Percentiles rank a stretch among this genome's conserved stretches.
Conservation (phyloP, 2,329 filamentous ascomycete genomes). For the Celoporthe dispersa region DNA sequence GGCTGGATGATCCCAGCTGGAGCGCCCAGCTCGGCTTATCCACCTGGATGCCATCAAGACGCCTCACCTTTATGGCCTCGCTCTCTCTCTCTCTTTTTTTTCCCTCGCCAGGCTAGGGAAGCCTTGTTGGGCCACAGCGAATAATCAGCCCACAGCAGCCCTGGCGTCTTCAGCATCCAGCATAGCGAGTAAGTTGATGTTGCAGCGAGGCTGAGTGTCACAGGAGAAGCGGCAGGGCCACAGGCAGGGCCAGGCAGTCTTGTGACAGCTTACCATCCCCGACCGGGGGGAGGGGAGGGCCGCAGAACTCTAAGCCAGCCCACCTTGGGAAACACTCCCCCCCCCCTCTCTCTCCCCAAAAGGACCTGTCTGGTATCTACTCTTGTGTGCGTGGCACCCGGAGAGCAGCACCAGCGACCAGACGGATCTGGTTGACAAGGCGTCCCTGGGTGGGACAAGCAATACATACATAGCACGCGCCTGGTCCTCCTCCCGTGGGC, state of each 20-base stretch:
- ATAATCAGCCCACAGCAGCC: not conserved
- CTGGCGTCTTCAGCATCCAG: not conserved
- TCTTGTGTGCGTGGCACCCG: no score
- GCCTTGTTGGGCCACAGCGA: not conserved
- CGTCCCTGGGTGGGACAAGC: not conserved
- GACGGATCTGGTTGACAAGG: not conserved
- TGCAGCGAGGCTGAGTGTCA: conserved; percentile 1
- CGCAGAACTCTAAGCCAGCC: not conserved
- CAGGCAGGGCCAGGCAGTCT: not conserved
- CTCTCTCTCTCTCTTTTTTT: not conserved
- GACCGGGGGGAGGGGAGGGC: not conserved
- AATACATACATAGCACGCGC: not conserved
- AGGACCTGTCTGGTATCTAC: not conserved
- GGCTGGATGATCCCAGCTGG: not conserved
- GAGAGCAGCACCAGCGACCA: not conserved
- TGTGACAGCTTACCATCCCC: not conserved
- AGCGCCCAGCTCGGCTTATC: not conserved
- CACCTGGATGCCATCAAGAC: not conserved
- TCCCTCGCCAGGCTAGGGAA: not conserved
- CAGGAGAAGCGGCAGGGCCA: not conserved
- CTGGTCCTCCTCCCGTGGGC: conserved; percentile 2
- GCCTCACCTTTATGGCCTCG: not conserved
- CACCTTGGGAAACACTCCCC: not conserved
- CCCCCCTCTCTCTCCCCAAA: no score
- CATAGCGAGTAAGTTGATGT: not conserved